Evolutionary conservation across 805 yeast genomes (phyloP).

Genomic region (Starmera dryadoides): DNA sequence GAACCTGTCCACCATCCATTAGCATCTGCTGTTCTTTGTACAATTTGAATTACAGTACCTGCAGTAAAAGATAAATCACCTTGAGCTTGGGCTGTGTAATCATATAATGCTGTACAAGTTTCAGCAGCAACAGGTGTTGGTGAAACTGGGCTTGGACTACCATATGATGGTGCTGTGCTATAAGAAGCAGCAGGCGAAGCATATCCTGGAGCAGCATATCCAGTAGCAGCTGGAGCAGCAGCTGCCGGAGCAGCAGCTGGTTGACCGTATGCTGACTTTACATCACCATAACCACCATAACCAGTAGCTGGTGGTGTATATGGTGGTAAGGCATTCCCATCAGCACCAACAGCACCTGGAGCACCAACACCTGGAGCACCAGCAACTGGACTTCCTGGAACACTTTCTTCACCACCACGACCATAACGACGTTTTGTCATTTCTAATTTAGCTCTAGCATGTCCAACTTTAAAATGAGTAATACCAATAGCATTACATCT

Average conservation of each 20-base stretch:
- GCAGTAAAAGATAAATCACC: slow-evolving; percentile 88
- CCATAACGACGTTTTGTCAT: slow-evolving; percentile 74
- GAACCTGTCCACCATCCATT: slow-evolving; percentile 99
- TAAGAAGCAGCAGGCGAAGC: slow-evolving; percentile 19
- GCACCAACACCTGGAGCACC: slow-evolving; percentile 14
- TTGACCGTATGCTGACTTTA: slow-evolving; percentile 27
- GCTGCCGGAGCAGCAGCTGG: slow-evolving; percentile 11
- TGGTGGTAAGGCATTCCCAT: slow-evolving; percentile 24
- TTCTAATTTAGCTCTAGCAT: slow-evolving; percentile 78
- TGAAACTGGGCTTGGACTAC: slow-evolving; percentile 22
- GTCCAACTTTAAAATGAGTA: slow-evolving; percentile 85
- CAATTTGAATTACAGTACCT: slow-evolving; percentile 78
- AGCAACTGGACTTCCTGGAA: slow-evolving; percentile 19
- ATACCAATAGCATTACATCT: slow-evolving; percentile 84
- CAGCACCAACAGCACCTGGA: slow-evolving; percentile 3
- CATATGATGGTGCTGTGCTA: slow-evolving; percentile 17
- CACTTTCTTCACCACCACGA: slow-evolving; percentile 30
- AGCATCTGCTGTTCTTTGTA: slow-evolving; percentile 73
- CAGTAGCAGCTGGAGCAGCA: slow-evolving; percentile 14
- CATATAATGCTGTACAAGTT: slow-evolving; percentile 85
- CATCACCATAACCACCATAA: slow-evolving; percentile 27
- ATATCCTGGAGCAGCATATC: slow-evolving; percentile 15
- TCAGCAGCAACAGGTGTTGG: slow-evolving; percentile 34
- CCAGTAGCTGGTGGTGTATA: slow-evolving; percentile 27
- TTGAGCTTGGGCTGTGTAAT: slow-evolving; percentile 85